Evolutionary conservation across 345 rosid genomes (phyloP), one percentile per base, ranked within the genome.

Genomic region (Luvunga scandens): DNA sequence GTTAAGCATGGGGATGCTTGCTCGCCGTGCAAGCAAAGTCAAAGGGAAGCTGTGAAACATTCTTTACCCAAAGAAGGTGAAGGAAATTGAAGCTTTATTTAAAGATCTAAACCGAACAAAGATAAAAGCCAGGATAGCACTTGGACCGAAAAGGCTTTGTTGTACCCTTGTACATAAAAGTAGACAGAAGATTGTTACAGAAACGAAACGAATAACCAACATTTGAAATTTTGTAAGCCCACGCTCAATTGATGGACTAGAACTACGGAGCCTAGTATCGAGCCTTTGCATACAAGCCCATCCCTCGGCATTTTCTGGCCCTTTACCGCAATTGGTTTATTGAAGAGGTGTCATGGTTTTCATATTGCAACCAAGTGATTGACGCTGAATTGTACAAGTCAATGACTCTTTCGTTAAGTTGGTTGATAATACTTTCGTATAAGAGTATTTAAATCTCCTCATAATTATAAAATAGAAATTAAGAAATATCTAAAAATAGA

Each of bases 11-110:
- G 19, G 60, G 73, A 84, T 78, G 79, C 80, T 84, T 75, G 39
- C 82, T 34, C 39, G 18, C 38, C 1, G 9, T 48, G 75, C 84
- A 81, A 81, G 84, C 21, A 80, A 84, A 77, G 84, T 36, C 57
- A 19, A 19, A 53, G 56, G 19, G 56, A 53, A 18, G 18, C 56
- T 36, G 9, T 22, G 42, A 25, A 56, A 31, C 34, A 79, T 79
- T 42, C 80, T 72, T 79, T 27, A 16, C 65, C 74, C 0, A 68
- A 50, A 9, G 2, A 45, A 2, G 66, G 28, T 21, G 28, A 36
- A 62, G 66, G 28, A 36, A 42, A 68, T 27, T 9, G 25, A 68
- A 39, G 56, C 31, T 12, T 68, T 9, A 19, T 24, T 24, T 67
- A 6, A 5, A 12, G 21, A 5, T 38, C 0, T 13, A 67, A 10